Evolutionary conservation across 2,329 filamentous ascomycete genomes (phyloP), one percentile per base, ranked within the genome.

Genomic region (Tolypocladium amazonense): DNA sequence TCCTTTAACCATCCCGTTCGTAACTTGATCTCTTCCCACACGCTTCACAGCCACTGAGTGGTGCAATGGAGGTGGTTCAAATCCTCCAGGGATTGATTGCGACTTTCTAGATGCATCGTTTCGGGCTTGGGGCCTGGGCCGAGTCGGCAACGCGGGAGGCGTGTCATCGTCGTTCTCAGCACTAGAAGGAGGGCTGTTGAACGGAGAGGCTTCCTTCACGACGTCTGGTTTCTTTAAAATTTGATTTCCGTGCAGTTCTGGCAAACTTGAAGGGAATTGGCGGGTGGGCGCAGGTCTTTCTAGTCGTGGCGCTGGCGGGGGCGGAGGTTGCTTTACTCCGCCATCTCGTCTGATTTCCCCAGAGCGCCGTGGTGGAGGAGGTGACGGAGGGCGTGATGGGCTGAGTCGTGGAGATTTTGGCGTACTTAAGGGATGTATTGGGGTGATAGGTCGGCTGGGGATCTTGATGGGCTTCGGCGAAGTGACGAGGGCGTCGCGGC

Each of bases 181-280:
- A 69, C 88, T 93, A 65, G 85, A 87, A 0, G 92, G 91, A 23
- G 92, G 92, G 41, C 91, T 96, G 68, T 81, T 92, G 69, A 97
- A 96, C 0, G 93, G 92, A 1, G 93, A 96, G 0, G 86, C 69
- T 68, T 77, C 75, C 62, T 77, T 71, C 0, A 66, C 64, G 6
- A 71, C 63, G 12, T 62, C 63, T 7, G 62, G 56, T 57, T 60
- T 69, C 2, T 57, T 62, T 8, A 43, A 38, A n/a, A 61, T 45
- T 35, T 58, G 61, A 37, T 41, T 64, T 33, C 56, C 62, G 25
- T 54, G 61, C 2, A 60, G 14, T 18, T 67, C 62, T 14, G 66
- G 57, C n/a, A 62, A 25, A 6, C 60, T 56, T 2, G 58, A 52
- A 14, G 63, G 59, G 39, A 67, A 68, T 3, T 63, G 63, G 14